These are phyloP conservation scores for Lizonia empirigonia DNA, from an alignment of 2,329 filamentous ascomycete genomes.

Conservation along the genomic window DNA sequence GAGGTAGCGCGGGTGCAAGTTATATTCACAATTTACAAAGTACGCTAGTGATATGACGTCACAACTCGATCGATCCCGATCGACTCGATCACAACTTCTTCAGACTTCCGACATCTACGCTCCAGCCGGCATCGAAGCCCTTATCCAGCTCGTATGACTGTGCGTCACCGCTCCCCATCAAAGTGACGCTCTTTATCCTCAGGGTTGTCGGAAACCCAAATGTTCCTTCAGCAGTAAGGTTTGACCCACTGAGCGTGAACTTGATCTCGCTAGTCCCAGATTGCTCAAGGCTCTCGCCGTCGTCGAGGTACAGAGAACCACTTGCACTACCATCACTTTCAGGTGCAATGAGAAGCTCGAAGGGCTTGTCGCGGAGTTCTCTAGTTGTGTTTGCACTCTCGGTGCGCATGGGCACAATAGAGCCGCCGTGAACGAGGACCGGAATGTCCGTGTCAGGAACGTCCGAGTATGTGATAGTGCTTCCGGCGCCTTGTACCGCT, in stretches of 20 bases:
- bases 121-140: slow-evolving; percentile 29
- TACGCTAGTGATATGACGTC: slow-evolving; percentile 8
- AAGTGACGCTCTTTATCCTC: slow-evolving; percentile 30
- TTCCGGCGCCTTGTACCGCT: slow-evolving; percentile 45
- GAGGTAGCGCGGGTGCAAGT: neutral
- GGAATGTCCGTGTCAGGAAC: slow-evolving; percentile 62
- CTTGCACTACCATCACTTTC: slow-evolving; percentile 65
- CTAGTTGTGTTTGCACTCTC: slow-evolving; percentile 65
- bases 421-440: slow-evolving; percentile 67
- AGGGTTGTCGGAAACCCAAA: slow-evolving; percentile 57
- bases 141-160: slow-evolving; percentile 33
- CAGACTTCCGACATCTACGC: slow-evolving; percentile 21
- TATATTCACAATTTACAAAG: neutral
- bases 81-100: slow-evolving; percentile 6
- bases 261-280: slow-evolving; percentile 60
- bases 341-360: slow-evolving; percentile 73
- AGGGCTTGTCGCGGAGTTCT: slow-evolving; percentile 68
- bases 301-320: slow-evolving; percentile 76
- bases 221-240: slow-evolving; percentile 58
- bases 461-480: slow-evolving; percentile 52
- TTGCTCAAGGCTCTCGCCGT: slow-evolving; percentile 72
- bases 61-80: neutral
- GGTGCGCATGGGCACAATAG: slow-evolving; percentile 64
- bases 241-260: slow-evolving; percentile 63
- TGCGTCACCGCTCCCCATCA: slow-evolving; percentile 26